Conservation (phyloP, 2,329 filamentous ascomycete genomes). For the Paraphoma sp. region DNA sequence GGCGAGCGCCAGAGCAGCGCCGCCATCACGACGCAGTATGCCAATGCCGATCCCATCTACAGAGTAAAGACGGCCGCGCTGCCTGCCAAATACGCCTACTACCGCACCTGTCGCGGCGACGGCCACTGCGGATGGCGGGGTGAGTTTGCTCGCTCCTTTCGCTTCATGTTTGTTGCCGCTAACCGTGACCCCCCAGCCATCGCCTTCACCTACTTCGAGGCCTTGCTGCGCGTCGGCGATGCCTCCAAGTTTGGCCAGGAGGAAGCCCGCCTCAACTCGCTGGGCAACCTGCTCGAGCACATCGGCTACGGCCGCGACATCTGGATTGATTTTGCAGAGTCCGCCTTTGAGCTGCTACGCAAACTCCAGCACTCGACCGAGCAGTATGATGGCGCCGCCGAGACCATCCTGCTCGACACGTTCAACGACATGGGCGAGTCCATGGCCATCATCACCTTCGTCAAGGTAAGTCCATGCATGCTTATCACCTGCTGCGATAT, state of each 20-base stretch:
- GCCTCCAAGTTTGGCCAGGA: constrained; percentile 72
- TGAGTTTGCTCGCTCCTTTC: constrained; percentile 56
- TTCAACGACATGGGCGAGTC: constrained; percentile 78
- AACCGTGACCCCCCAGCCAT: constrained; percentile 68
- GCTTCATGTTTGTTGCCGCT: constrained; percentile 20
- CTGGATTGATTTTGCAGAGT: constrained; percentile 84
- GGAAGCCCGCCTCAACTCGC: constrained; percentile 71
- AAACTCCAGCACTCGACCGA: constrained; percentile 67
- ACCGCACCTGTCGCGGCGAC: constrained; percentile 86
- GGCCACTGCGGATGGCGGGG: constrained; percentile 98
- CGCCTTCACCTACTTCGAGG: constrained; percentile 92
- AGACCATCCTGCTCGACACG: constrained; percentile 63
- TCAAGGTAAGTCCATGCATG: constrained; percentile 59
- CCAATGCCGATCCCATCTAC: constrained; percentile 83
- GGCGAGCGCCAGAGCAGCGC: constrained; percentile 78
- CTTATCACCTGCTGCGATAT: not conserved
- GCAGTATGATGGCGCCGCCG: constrained; percentile 57
- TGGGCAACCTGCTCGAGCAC: constrained; percentile 73
- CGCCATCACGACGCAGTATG: constrained; percentile 83
- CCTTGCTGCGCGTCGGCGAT: constrained; percentile 73
- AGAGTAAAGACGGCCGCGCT: constrained; percentile 86
- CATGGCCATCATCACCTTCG: constrained; percentile 83
- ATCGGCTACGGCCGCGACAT: constrained; percentile 73
- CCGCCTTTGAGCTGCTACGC: constrained; percentile 71
- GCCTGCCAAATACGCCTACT: constrained; percentile 83